Evolutionary conservation across 371 early-diverging fungal species (phyloP), one percentile per base, ranked within the genome.

Genomic region (Apophysomyces trapeziformis): DNA sequence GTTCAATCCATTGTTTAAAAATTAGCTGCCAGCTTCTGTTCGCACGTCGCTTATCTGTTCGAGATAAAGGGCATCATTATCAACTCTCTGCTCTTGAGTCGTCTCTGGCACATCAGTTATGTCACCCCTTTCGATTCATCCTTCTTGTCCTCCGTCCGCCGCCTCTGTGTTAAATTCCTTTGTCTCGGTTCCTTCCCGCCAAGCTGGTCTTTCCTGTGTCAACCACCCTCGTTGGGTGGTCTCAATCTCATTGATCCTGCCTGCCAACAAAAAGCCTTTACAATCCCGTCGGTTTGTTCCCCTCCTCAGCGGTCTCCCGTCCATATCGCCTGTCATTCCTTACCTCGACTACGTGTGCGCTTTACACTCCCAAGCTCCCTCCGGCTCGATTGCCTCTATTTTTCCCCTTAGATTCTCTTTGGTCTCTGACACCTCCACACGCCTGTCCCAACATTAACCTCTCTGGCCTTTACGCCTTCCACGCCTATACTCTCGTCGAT

Each of bases 241-340:
- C 13, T 60, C 18, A 43, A 18, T n/a, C 11, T 60, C 1, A 5
- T 60, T 7, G 60, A 60, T 60, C 44, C 60, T 16, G 6, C 4
- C 16, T 5, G 18, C 16, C 60, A 60, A 60, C 38, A 41, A 21
- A 12, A 14, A 1, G 60, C 43, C 41, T 26, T 26, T 60, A 7
- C 60, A 60, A 38, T 32, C 41, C 18, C 60, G 60, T 2, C 44
- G 60, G 60, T 2, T 60, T 41, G 39, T 14, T 1, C 45, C 44
- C 1, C 4, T 60, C 14, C 37, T 60, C 43, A 43, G 43, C 5
- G 9, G 1, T 1, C 14, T 14, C 2, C 1, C 14, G 12, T 4
- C 43, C 5, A 1, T 4, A 0, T 43, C 5, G 12, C 43, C 14
- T 12, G 43, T 14, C 9, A 1, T 43, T 9, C 43, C 43, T 43